Evolutionary conservation across 2,329 filamentous ascomycete genomes (phyloP), one percentile per base, ranked within the genome.

Genomic region (Calonectria pteridis): DNA sequence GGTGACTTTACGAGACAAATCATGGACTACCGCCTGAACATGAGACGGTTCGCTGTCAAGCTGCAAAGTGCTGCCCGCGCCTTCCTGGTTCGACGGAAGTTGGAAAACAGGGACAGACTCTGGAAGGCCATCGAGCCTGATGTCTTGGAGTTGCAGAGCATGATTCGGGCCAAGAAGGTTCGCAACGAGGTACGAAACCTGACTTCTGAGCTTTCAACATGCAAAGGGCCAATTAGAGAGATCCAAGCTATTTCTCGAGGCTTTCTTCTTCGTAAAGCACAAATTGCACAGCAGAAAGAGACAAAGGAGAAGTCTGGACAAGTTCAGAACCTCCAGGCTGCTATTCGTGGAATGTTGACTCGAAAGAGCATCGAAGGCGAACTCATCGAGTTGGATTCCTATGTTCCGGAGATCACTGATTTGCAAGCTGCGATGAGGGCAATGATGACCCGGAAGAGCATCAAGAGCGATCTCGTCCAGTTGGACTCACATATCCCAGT

Each of bases 1-100:
- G 97, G 95, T 67, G 95, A 97, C 80, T 98, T 95, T 85, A 91
- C 94, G 2, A 90, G 96, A 58, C 95, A 98, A 83, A 91, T 98
- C 71, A 91, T 93, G 77, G 91, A 91, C 74, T 98, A 98, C 84
- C 91, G 94, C 62, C 87, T 97, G 71, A 91, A 93, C 77, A 98
- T 98, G 96, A 91, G 91, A 70, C 90, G 87, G 26, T 98, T 98
- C 81, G 94, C 96, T 3, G 87, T 94, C 33, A 89, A 92, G 74
- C 89, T 98, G 23, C 97, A 99, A 84, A 95, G 95, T 75, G 89
- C 92, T 7, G 91, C 91, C 4, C 92, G 96, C 62, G 96, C 95
- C 11, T 91, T 94, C 82, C 86, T 98, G 49, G 89, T 93, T 29
- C 92, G 97, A 74, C 89, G 87, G 65, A 89, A 89, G 49, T 88